Base-by-base conservation (phyloP, 306 rosid species). In the Lablab purpureus region DNA sequence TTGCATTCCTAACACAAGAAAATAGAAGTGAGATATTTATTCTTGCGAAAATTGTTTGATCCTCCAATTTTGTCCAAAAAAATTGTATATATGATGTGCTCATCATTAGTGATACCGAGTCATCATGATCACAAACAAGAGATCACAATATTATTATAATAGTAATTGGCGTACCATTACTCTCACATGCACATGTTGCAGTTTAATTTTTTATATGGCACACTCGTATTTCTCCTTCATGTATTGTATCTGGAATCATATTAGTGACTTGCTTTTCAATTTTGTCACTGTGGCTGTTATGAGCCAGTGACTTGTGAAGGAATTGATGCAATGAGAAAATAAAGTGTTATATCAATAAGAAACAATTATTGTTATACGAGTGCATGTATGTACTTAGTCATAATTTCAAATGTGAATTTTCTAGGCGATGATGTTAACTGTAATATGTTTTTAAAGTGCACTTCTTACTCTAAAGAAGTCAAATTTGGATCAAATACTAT, bases 11-110 rank as follows among this genome's bases (percentile, higher is more conserved):
- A 52, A 82, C 81, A 40, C 65, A 23, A 56, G 66, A 64, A 41
- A 54, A 75, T 50, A 65, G 62, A 70, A 79, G 73, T 85, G 80
- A 78, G 76, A 56, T 55, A 54, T 75, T 45, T 64, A 80, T 85
- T 85, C 63, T 50, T 80, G 59, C n/a, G 28, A 46, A 71, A 82
- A 47, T 75, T 25, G 14, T 71, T 75, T 68, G 54, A 56, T 67
- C 66, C 13, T 78, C 28, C 55, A 64, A 70, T 72, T 73, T 79
- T 71, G 67, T 55, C 77, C 51, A 67, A 54, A 58, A 10, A 58
- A 67, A 1, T 6, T 79, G 87, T 83, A 83, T 49, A 79, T 74
- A 30, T 50, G 40, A 34, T 51, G 8, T 37, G 11, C 28, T 30
- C 84, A 45, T 74, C 19, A 51, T 59, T 22, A 68, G 40, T 68